Conservation (phyloP, 495 filamentous ascomycete species). For the Aspergillus wentii region DNA sequence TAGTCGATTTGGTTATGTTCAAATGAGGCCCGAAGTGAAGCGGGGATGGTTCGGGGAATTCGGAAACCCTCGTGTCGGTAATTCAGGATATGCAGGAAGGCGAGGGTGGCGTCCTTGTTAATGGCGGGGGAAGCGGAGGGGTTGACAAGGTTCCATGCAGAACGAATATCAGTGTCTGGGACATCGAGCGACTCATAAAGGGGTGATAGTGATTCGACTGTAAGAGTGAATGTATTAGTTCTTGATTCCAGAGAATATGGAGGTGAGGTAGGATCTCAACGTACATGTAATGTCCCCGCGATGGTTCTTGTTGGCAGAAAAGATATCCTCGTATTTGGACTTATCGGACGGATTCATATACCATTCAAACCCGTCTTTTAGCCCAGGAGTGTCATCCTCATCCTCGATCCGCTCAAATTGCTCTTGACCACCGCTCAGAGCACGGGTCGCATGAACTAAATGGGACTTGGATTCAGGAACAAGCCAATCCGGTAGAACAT, state of each 20-base stretch:
- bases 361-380: constrained; percentile 98
- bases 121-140: constrained; percentile 72
- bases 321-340: constrained; percentile 92
- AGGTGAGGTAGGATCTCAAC: constrained; percentile 12
- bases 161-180: constrained; percentile 89
- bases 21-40: constrained; percentile 84
- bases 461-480: constrained; percentile 95
- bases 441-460: constrained; percentile 83
- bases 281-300: constrained; percentile 81
- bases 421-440: constrained; percentile 67
- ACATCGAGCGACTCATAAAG: constrained; percentile 91
- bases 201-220: constrained; percentile 73
- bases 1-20: constrained; percentile 95
- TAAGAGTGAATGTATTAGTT: constrained; percentile 2
- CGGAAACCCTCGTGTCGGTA: constrained; percentile 91
- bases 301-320: constrained; percentile 77
- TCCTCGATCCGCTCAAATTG: constrained; percentile 75
- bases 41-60: constrained; percentile 88
- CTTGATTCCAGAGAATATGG: not conserved
- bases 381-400: constrained; percentile 72
- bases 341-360: constrained; percentile 94
- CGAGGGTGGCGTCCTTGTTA: constrained; percentile 89
- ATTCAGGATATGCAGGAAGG: constrained; percentile 94
- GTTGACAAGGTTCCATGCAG: constrained; percentile 96
- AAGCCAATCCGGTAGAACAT: constrained; percentile 85